Conservation (phyloP, 179 eudicot species). For the Beta lomatogona region DNA sequence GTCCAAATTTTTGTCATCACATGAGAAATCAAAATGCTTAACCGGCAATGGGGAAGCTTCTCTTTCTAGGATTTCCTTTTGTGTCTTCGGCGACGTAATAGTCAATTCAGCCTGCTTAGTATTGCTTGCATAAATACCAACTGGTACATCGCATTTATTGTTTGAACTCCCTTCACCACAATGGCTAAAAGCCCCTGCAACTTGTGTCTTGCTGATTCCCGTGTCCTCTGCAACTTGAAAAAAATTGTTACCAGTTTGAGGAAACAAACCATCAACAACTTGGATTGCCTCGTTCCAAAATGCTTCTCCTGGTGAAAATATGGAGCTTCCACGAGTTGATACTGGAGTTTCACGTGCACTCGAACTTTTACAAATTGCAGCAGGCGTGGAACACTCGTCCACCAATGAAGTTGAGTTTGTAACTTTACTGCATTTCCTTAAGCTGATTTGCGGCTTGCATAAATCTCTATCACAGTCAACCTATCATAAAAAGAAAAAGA, state of each 20-base stretch:
- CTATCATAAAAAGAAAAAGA: slow-evolving; percentile 39
- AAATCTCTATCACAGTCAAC: slow-evolving; percentile 30
- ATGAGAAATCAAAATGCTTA: slow-evolving; percentile 83
- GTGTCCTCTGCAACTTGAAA: slow-evolving; percentile 25
- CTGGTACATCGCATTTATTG: slow-evolving; percentile 18
- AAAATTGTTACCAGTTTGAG: slow-evolving; percentile 30
- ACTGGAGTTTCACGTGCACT: slow-evolving; percentile 71
- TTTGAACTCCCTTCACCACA: slow-evolving; percentile 31
- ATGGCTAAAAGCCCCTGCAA: slow-evolving; percentile 31
- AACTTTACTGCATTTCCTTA: slow-evolving; percentile 68
- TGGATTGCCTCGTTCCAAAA: slow-evolving; percentile 97
- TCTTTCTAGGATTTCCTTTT: slow-evolving; percentile 40
- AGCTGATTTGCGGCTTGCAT: slow-evolving; percentile 38
- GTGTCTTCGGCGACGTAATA: slow-evolving; percentile 39
- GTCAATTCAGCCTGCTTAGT: slow-evolving; percentile 33
- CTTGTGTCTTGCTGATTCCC: slow-evolving; percentile 25
- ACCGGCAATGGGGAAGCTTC: slow-evolving; percentile 83
- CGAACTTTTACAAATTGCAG: slow-evolving; percentile 26
- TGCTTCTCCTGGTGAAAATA: slow-evolving; percentile 91
- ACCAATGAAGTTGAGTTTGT: slow-evolving; percentile 16
- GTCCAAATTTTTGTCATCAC: slow-evolving; percentile 50
- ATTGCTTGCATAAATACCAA: slow-evolving; percentile 33
- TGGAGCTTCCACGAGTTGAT: slow-evolving; percentile 69
- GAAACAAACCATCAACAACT: slow-evolving; percentile 75
- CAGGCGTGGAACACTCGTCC: slow-evolving; percentile 61